Evolutionary conservation across 192 early-diverging fungal species (phyloP).

Genomic region (Podila verticillata): DNA sequence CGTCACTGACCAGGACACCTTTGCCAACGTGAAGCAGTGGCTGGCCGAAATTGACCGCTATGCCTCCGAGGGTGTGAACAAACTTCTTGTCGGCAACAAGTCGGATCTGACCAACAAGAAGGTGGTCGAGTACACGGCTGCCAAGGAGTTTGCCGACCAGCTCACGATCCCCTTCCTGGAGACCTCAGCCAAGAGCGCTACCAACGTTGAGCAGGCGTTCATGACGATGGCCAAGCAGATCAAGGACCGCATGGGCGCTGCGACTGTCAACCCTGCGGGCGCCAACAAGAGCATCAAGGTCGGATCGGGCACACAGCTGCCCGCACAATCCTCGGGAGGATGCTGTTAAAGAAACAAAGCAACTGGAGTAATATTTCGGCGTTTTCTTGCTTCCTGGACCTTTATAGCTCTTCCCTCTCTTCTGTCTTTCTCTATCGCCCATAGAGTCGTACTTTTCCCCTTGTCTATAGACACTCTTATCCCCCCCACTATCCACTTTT

Average conservation of each 20-base stretch:
- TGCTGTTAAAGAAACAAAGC: slow-evolving; percentile 56
- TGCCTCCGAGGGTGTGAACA: slow-evolving; percentile 97
- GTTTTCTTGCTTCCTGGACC: too few species aligned
- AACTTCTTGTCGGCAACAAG: slow-evolving; percentile 99
- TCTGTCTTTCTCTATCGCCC: too few species aligned
- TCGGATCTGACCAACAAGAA: slow-evolving; percentile 94
- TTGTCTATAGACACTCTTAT: too few species aligned
- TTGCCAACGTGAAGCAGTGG: slow-evolving; percentile 98
- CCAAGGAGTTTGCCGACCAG: slow-evolving; percentile 92
- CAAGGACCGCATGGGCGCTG: slow-evolving; percentile 87
- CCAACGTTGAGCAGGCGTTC: slow-evolving; percentile 99
- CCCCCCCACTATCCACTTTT: too few species aligned
- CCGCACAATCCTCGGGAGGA: slow-evolving; percentile 57
- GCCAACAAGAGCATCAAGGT: slow-evolving; percentile 64
- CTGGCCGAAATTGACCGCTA: slow-evolving; percentile 98
- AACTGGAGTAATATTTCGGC: too few species aligned
- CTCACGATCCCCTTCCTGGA: slow-evolving; percentile 95
- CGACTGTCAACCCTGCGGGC: slow-evolving; percentile 54
- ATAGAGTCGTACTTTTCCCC: too few species aligned
- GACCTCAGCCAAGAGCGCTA: slow-evolving; percentile 96
- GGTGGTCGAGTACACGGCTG: slow-evolving; percentile 74
- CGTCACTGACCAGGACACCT: slow-evolving; percentile 95
- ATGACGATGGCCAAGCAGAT: slow-evolving; percentile 99
- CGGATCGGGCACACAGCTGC: slow-evolving; percentile 59
- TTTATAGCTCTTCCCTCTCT: too few species aligned